Conservation (phyloP, 306 rosid species). For the Acacia crassicarpa region DNA sequence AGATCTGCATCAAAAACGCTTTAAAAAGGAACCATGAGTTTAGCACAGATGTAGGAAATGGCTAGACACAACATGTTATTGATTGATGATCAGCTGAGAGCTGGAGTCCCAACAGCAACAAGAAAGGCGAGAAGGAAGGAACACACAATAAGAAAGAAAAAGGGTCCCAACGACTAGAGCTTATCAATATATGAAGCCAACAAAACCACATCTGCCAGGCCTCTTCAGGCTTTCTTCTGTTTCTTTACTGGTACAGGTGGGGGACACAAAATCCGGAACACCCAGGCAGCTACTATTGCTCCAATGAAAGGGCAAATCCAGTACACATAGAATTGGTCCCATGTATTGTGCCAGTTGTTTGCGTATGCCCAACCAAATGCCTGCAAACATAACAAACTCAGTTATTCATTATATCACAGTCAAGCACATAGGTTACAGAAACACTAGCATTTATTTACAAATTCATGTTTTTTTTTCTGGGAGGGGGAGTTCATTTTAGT, state of each 20-base stretch:
- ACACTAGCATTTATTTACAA: too few species aligned
- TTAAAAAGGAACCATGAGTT: background rate
- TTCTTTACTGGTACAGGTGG: conserved; percentile 37
- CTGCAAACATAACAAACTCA: conserved; percentile 39
- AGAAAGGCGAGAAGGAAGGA: conserved; percentile 7
- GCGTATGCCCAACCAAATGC: conserved; percentile 94
- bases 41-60: background rate
- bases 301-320: conserved; percentile 86
- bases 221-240: conserved; percentile 60
- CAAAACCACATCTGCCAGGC: conserved; percentile 5
- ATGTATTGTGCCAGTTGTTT: conserved; percentile 65
- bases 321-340: conserved; percentile 89
- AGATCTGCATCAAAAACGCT: background rate
- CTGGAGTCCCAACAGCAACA: conserved; percentile 8
- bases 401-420: background rate
- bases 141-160: background rate
- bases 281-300: conserved; percentile 73
- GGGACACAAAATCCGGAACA: conserved; percentile 61
- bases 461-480: too few species aligned
- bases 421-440: too few species aligned
- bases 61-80: background rate
- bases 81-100: background rate
- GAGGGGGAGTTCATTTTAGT: background rate
- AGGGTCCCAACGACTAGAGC: background rate
- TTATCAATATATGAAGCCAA: background rate